These are phyloP conservation scores for Ustilago sp. DNA, from an alignment of 1,284 basidiomycete genomes.

Conservation along the genomic window DNA sequence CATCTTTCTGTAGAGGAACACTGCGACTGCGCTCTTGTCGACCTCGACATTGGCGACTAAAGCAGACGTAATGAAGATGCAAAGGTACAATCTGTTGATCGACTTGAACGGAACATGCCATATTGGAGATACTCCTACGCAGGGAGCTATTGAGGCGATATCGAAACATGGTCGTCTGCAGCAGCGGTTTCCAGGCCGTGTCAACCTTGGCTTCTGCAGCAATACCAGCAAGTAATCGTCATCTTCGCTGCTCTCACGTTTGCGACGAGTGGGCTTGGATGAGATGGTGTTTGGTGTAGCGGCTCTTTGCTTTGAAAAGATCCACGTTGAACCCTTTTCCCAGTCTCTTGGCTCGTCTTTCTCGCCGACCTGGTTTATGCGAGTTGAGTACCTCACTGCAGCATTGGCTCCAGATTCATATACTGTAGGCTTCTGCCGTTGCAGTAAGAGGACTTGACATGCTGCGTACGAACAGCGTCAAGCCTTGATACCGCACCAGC, in stretches of 20 bases:
- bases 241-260: slow-evolving; percentile 22
- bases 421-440: too few species aligned
- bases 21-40: neutral
- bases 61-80: slow-evolving; percentile 6
- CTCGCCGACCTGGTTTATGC: neutral
- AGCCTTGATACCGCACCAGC: neutral
- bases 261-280: slow-evolving; percentile 24
- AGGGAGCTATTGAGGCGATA: slow-evolving; percentile 31
- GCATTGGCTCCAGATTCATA: too few species aligned
- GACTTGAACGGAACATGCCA: slow-evolving; percentile 52
- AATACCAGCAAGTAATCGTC: slow-evolving; percentile 50
- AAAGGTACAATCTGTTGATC: slow-evolving; percentile 44
- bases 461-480: too few species aligned
- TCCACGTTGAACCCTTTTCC: slow-evolving; percentile 13
- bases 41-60: neutral
- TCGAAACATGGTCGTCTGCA: slow-evolving; percentile 29
- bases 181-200: slow-evolving; percentile 4
- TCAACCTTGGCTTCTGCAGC: slow-evolving; percentile 46
- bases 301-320: neutral
- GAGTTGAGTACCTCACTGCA: neutral
- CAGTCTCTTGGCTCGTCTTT: neutral
- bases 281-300: neutral
- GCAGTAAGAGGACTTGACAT: too few species aligned
- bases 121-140: slow-evolving; percentile 35
- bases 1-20: neutral